Percentiles rank a stretch among this genome's conserved stretches.
These are phyloP conservation scores for Neckera pumila DNA, from an alignment of 225 moss, liverwort and hornwort genomes.

Conservation along the genomic window DNA sequence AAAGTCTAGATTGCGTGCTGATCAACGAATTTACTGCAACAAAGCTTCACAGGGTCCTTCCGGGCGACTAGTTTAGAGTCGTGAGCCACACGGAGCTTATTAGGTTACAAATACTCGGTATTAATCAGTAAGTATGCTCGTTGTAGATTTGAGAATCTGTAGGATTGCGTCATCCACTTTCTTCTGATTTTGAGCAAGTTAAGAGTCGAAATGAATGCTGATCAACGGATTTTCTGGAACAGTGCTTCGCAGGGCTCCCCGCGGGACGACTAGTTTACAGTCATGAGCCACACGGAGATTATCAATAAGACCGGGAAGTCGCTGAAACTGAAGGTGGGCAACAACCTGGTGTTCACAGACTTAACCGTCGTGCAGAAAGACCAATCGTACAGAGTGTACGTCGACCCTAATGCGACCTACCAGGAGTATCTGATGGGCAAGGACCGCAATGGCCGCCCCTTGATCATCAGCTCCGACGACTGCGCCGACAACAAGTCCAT, in stretches of 20 bases:
- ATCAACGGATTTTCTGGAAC: background rate
- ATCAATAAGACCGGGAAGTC: slow-evolving; percentile 9
- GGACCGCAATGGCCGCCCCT: slow-evolving; percentile 18
- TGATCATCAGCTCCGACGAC: slow-evolving; percentile 45
- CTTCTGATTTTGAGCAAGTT: background rate
- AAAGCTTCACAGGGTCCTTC: background rate
- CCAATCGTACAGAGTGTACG: background rate
- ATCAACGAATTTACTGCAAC: background rate
- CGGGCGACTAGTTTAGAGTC: background rate
- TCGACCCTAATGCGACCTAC: slow-evolving; percentile 37
- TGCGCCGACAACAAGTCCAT: slow-evolving; percentile 38
- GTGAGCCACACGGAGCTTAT: slow-evolving; percentile 17
- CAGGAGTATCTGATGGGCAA: slow-evolving; percentile 44
- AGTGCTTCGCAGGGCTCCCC: background rate
- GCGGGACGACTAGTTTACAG: background rate
- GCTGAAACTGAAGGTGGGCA: slow-evolving; percentile 30
- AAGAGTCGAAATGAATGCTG: background rate
- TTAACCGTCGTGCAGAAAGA: background rate
- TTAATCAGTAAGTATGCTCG: background rate
- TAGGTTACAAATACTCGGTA: background rate
- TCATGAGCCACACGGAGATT: slow-evolving; percentile 33
- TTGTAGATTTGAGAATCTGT: background rate
- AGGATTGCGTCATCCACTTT: background rate
- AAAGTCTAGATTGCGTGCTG: background rate
- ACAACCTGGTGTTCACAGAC: slow-evolving; percentile 35